Evolutionary conservation across 2,329 filamentous ascomycete species (phyloP).

Genomic region (Curvularia verruculosa): DNA sequence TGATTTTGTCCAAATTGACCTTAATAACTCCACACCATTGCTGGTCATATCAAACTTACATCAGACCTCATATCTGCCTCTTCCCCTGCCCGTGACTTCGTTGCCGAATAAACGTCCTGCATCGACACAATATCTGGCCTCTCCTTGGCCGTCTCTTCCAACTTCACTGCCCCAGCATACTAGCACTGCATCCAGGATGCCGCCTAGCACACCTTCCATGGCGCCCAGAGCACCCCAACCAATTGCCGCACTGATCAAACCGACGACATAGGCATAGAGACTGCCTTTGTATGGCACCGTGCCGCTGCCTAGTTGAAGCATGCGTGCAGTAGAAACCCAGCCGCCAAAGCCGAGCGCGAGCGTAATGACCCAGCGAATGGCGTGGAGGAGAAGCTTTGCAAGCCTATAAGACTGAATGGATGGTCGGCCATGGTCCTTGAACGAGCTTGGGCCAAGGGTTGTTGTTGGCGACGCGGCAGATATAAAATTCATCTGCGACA

Average conservation of each 20-base stretch:
- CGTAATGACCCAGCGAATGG: constrained; percentile 89
- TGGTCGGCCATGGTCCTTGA: constrained; percentile 49
- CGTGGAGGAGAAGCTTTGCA: constrained; percentile 88
- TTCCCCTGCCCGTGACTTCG: constrained; percentile 32
- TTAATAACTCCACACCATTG: not conserved
- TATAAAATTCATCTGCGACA: constrained; percentile 83
- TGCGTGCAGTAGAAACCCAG: constrained; percentile 92
- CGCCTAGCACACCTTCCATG: constrained; percentile 86
- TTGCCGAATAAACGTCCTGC: constrained; percentile 85
- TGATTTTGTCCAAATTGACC: not conserved
- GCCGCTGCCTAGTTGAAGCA: constrained; percentile 67
- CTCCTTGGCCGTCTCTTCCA: constrained; percentile 61
- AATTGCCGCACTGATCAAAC: constrained; percentile 89
- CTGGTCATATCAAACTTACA: not conserved
- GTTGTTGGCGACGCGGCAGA: constrained; percentile 75
- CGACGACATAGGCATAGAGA: constrained; percentile 92
- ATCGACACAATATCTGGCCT: constrained; percentile 84
- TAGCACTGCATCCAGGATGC: constrained; percentile 84
- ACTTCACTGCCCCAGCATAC: constrained; percentile 93
- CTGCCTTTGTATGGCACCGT: constrained; percentile 67
- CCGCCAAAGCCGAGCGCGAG: constrained; percentile 88
- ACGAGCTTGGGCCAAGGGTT: constrained; percentile 56
- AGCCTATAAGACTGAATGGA: constrained; percentile 85
- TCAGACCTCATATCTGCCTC: constrained; percentile 39
- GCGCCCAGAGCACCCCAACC: constrained; percentile 92